Base-by-base conservation (phyloP, 176 grass and related monocot genomes). In the Luzula sylvatica region DNA sequence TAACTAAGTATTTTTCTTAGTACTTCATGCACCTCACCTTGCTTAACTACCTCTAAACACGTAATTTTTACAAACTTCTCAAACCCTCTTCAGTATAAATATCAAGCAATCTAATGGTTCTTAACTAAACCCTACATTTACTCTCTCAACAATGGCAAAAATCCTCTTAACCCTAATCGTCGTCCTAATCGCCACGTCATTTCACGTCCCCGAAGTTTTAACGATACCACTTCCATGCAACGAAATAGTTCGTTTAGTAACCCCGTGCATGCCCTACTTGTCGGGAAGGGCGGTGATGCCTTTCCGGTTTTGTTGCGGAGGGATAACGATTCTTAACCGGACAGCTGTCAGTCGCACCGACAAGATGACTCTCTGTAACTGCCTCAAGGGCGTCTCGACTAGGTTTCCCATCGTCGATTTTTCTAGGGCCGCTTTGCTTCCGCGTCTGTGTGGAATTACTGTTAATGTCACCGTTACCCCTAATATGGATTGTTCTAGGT, bases 401-500 rank as follows among this genome's bases (percentile, higher is more conserved):
- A 29, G 53, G 17, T 71, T 71, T 53, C 53, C 67, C 16, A 38
- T 42, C 2, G 42, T 71, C 3, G 67, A 71, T 39, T 58, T 61
- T 17, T 14, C 27, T 1, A 52, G 67, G 15, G 67, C 55, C 3
- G 42, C 67, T 49, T 42, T 47, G 24, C 67, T 71, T 1, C 67
- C 67, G 0, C 54, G 55, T 11, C 24, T 71, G 12, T 71, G 67
- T 16, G 67, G 55, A 7, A 18, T 71, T 8, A 23, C 67, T 0
- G 27, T 71, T 49, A 71, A 71, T 25, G 25, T 71, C 25, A 60
- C 67, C 53, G 50, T 71, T 18, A 38, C 67, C 3, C 67, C 67
- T 9, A 50, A 15, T 54, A 58, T 71, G 35, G 55, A 71, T 39
- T 71, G 67, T 42, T 49, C 17, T 40, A 71, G 39, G 67, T 71